Percentiles rank a stretch among this genome's conserved stretches.
Evolutionary conservation across 768 basidiomycete species (phyloP).

Genomic region (Macrolepiota fuliginosa): DNA sequence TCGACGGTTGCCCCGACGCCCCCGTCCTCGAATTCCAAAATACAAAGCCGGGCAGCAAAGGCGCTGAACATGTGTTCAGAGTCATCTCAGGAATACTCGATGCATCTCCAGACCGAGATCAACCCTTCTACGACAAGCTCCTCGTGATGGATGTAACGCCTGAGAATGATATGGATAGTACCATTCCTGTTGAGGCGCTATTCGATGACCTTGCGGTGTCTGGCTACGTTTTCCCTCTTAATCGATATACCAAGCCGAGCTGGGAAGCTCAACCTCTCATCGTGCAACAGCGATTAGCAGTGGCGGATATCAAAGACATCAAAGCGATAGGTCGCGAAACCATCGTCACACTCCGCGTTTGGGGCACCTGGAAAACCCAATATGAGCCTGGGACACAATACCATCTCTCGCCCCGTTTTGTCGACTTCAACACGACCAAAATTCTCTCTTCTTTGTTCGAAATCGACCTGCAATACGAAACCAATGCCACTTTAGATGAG

Average conservation of each 20-base stretch:
- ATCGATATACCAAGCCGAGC: constrained; percentile 29
- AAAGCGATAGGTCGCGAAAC: constrained; percentile 28
- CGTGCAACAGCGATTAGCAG: constrained; percentile 35
- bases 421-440: constrained; percentile 53
- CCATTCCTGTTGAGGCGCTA: constrained; percentile 43
- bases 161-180: constrained; percentile 21
- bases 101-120: constrained; percentile 37
- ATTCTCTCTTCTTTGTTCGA: constrained; percentile 43
- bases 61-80: constrained; percentile 35
- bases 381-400: constrained; percentile 35
- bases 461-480: constrained; percentile 38
- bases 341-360: constrained; percentile 35
- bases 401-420: constrained; percentile 47
- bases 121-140: constrained; percentile 43
- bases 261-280: constrained; percentile 37
- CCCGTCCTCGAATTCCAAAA: constrained; percentile 39
- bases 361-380: constrained; percentile 28
- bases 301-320: constrained; percentile 43
- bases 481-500: constrained; percentile 14
- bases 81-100: constrained; percentile 43
- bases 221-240: constrained; percentile 42
- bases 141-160: constrained; percentile 33
- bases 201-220: constrained; percentile 50
- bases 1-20: constrained; percentile 48
- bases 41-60: constrained; percentile 23